Percentiles rank a stretch among this genome's conserved stretches.
Evolutionary conservation across 352 stramenopile genomes (phyloP).

Genomic region (Globisporangium canariense): DNA sequence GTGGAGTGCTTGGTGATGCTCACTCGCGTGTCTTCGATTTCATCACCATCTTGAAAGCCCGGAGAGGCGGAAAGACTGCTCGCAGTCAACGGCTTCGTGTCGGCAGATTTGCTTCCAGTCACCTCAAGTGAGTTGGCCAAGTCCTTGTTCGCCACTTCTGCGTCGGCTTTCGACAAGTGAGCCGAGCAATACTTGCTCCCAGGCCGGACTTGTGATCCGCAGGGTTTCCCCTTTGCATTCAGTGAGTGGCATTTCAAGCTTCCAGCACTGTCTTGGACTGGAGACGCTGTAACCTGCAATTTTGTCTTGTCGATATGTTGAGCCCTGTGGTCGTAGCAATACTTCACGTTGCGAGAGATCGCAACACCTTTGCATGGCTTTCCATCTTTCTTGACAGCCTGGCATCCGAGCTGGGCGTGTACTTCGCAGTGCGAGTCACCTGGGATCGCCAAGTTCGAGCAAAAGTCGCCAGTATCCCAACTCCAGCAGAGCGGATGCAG

Average conservation of each 20-base stretch:
- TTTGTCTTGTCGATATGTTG: neutral
- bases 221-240: conserved; percentile 48
- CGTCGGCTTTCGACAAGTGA: conserved; percentile 20
- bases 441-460: conserved; percentile 28
- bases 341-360: conserved; percentile 27
- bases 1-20: neutral
- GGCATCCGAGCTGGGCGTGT: conserved; percentile 19
- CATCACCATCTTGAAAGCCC: neutral
- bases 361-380: conserved; percentile 32
- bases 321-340: conserved; percentile 30
- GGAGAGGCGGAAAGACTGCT: neutral
- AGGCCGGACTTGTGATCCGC: conserved; percentile 23
- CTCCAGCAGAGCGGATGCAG: conserved; percentile 52
- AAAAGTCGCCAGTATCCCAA: conserved; percentile 25
- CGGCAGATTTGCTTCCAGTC: neutral
- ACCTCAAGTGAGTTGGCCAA: neutral
- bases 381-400: conserved; percentile 25
- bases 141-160: neutral
- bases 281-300: neutral
- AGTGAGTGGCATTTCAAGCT: conserved; percentile 24
- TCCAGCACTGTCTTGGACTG: neutral
- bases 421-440: conserved; percentile 42
- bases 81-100: neutral
- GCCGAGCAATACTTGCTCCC: conserved; percentile 37
- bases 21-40: neutral